A percentile compares a stretch with the other conserved stretches of the same genome.
These are phyloP conservation scores for Leccinum variicolor DNA, from an alignment of 768 basidiomycete species.

Conservation along the genomic window DNA sequence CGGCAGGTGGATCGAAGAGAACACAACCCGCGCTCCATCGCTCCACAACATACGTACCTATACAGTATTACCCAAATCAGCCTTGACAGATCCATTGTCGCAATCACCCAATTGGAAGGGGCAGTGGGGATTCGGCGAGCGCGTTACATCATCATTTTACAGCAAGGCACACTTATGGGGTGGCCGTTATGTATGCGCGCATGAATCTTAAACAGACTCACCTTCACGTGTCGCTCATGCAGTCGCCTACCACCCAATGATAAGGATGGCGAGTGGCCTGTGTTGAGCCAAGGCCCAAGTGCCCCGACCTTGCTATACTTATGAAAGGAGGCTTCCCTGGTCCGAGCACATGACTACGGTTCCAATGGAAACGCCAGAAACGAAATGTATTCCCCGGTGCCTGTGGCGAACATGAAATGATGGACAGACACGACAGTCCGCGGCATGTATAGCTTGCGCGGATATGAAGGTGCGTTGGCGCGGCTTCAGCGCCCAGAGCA, in stretches of 20 bases:
- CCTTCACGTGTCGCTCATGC: neutral
- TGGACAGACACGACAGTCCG: slow-evolving; percentile 22
- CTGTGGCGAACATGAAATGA: slow-evolving; percentile 27
- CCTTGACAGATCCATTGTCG: neutral
- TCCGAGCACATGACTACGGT: slow-evolving; percentile 17
- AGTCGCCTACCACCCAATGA: neutral
- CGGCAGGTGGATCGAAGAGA: neutral
- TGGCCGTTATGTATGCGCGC: neutral
- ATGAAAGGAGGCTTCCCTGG: neutral
- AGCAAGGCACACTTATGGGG: neutral
- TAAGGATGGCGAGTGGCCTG: neutral
- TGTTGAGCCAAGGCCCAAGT: neutral
- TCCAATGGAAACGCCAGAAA: slow-evolving; percentile 23
- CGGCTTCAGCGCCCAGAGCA: slow-evolving; percentile 11
- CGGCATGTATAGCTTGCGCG: slow-evolving; percentile 25
- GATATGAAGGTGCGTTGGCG: slow-evolving; percentile 28
- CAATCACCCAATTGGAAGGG: neutral
- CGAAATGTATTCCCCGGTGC: slow-evolving; percentile 24
- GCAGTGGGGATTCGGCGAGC: neutral
- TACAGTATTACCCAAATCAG: neutral
- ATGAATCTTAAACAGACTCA: neutral
- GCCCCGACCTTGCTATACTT: neutral
- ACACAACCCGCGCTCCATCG: slow-evolving; percentile 2
- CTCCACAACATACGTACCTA: slow-evolving; percentile 9
- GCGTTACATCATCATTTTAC: neutral